Evolutionary conservation across 2,329 filamentous ascomycete genomes (phyloP).

Genomic region (Geosmithia putterillii): DNA sequence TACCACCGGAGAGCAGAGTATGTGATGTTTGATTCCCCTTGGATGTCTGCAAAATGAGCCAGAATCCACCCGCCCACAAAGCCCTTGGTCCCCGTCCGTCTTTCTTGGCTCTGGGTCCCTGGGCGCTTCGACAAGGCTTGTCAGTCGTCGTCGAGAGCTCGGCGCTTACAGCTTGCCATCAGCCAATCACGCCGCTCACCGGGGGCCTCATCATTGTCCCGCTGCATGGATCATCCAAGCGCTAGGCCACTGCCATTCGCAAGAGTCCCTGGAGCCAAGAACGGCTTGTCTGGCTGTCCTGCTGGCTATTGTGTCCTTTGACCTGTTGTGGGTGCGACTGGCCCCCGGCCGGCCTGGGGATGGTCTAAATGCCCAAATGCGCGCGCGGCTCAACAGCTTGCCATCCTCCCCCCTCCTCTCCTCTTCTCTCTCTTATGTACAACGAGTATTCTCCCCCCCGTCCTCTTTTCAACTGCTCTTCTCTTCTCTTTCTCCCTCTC

Average conservation of each 20-base stretch:
- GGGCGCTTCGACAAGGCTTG: slow-evolving; percentile 7
- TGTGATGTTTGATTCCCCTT: no score
- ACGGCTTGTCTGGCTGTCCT: background rate
- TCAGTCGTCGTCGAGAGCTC: slow-evolving; percentile 4
- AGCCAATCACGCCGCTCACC: slow-evolving; percentile 2
- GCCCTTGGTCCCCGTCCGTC: background rate
- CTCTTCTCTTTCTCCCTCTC: background rate
- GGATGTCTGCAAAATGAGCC: no score
- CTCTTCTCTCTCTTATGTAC: background rate
- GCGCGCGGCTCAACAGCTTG: background rate
- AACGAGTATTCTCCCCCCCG: background rate
- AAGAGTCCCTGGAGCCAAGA: background rate
- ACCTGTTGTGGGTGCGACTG: background rate
- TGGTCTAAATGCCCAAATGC: no score
- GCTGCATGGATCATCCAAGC: slow-evolving; percentile 2
- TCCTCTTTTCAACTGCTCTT: background rate
- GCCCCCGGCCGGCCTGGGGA: no score
- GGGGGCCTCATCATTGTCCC: background rate
- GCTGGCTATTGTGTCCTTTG: background rate
- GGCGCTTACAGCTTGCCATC: slow-evolving; percentile 3
- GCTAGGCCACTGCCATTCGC: slow-evolving; percentile 1
- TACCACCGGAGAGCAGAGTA: no score
- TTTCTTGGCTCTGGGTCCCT: slow-evolving; percentile 5
- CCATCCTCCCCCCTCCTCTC: slow-evolving; percentile 1
- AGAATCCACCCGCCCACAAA: no score